Evolutionary conservation across 495 filamentous ascomycete genomes (phyloP).

Genomic region (Penicillium malachiteum): DNA sequence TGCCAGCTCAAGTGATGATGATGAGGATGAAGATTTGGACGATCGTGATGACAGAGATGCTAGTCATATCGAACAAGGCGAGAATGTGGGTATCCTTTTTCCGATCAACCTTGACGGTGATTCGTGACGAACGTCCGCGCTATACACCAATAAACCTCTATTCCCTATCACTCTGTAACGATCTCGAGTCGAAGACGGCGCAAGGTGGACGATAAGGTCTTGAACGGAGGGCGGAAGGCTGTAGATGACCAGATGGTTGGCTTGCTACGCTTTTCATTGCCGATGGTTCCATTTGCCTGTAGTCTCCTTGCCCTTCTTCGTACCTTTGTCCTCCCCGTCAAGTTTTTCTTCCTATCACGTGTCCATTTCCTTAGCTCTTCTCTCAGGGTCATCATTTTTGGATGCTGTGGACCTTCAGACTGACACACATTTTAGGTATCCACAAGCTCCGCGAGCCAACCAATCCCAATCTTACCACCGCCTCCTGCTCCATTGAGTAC

Average conservation of each 20-base stretch:
- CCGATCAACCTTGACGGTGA: constrained; percentile 55
- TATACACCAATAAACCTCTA: constrained; percentile 8
- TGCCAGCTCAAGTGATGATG: constrained; percentile 90
- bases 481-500: constrained; percentile 61
- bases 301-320: constrained; percentile 2
- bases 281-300: neutral
- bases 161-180: constrained; percentile 4
- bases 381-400: neutral
- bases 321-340: neutral
- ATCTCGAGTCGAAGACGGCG: neutral
- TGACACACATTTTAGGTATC: constrained; percentile 27
- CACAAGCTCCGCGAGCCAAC: constrained; percentile 39
- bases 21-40: constrained; percentile 94
- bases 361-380: neutral
- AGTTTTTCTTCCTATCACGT: neutral
- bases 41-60: constrained; percentile 68
- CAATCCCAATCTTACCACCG: constrained; percentile 47
- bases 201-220: constrained; percentile 3
- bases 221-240: neutral
- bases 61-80: constrained; percentile 36
- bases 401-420: neutral
- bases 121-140: constrained; percentile 21
- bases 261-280: neutral
- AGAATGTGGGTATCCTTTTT: constrained; percentile 66
- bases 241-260: neutral